phyloP scores from a whole-genome alignment of 257 asterid genomes.

The Schizonepeta tenuifolia region DNA sequence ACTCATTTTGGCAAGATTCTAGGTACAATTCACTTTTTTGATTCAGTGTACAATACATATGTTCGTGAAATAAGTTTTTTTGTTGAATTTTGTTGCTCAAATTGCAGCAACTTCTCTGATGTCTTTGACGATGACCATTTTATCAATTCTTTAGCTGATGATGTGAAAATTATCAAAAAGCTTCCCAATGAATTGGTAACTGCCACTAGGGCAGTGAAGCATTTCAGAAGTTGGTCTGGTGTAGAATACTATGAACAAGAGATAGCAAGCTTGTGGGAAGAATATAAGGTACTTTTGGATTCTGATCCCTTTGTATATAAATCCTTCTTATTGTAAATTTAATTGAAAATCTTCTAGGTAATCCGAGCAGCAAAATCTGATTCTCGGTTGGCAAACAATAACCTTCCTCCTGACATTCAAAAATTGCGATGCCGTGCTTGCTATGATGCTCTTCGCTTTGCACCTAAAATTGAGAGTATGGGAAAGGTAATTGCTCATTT shows the following conservation, averaged over 20 bases:
- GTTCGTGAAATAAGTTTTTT: slow-evolving; percentile 5
- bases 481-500: slow-evolving; percentile 61
- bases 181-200: slow-evolving; percentile 66
- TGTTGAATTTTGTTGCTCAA: slow-evolving; percentile 31
- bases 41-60: background rate
- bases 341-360: slow-evolving; percentile 48
- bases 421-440: slow-evolving; percentile 95
- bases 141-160: slow-evolving; percentile 68
- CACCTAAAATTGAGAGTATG: slow-evolving; percentile 86
- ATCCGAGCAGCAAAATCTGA: slow-evolving; percentile 97
- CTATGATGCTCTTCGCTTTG: slow-evolving; percentile 81
- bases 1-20: slow-evolving; percentile 93
- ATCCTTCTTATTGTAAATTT: slow-evolving; percentile 20
- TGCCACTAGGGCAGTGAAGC: slow-evolving; percentile 76
- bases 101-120: slow-evolving; percentile 88
- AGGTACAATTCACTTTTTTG: slow-evolving; percentile 48
- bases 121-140: slow-evolving; percentile 88
- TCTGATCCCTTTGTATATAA: slow-evolving; percentile 1
- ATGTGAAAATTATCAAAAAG: slow-evolving; percentile 68
- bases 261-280: slow-evolving; percentile 83
- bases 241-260: slow-evolving; percentile 78
- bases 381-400: slow-evolving; percentile 90
- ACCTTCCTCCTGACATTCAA: slow-evolving; percentile 89
- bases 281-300: slow-evolving; percentile 59
- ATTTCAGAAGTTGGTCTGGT: slow-evolving; percentile 97